Conservation (phyloP, 495 filamentous ascomycete genomes). For the Talaromyces thailandensis region DNA sequence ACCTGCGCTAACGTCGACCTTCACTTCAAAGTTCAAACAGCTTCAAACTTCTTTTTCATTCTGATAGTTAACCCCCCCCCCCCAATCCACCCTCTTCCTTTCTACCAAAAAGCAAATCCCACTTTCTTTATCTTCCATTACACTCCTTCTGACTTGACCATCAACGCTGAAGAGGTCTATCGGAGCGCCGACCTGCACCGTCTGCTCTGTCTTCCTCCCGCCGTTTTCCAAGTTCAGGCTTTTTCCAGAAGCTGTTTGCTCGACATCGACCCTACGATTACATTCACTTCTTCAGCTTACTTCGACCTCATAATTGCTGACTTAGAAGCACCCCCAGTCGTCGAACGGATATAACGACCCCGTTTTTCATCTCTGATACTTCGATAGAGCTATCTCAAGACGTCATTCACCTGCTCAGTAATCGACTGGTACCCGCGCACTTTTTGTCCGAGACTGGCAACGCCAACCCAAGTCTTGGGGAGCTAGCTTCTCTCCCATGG, state of each 20-base stretch:
- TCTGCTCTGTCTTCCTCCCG: slow-evolving; percentile 5
- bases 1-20: slow-evolving; percentile 2
- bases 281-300: not conserved
- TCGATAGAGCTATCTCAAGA: slow-evolving; percentile 24
- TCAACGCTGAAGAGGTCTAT: not conserved
- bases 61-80: no score
- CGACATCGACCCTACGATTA: not conserved
- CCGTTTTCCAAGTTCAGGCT: not conserved
- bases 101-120: slow-evolving; percentile 11
- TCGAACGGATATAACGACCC: not conserved
- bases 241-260: not conserved
- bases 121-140: slow-evolving; percentile 8
- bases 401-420: slow-evolving; percentile 27
- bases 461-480: slow-evolving; percentile 26
- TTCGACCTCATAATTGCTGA: not conserved
- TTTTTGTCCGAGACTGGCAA: slow-evolving; percentile 15
- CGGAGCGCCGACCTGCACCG: slow-evolving; percentile 10
- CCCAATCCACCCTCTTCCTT: slow-evolving; percentile 13
- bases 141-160: not conserved
- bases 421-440: slow-evolving; percentile 23
- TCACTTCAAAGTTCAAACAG: slow-evolving; percentile 1
- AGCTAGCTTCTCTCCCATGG: slow-evolving; percentile 34
- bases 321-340: not conserved
- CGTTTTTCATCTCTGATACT: not conserved
- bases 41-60: slow-evolving; percentile 10